Conservation (phyloP, 345 rosid genomes). For the Jatropha curcas region DNA sequence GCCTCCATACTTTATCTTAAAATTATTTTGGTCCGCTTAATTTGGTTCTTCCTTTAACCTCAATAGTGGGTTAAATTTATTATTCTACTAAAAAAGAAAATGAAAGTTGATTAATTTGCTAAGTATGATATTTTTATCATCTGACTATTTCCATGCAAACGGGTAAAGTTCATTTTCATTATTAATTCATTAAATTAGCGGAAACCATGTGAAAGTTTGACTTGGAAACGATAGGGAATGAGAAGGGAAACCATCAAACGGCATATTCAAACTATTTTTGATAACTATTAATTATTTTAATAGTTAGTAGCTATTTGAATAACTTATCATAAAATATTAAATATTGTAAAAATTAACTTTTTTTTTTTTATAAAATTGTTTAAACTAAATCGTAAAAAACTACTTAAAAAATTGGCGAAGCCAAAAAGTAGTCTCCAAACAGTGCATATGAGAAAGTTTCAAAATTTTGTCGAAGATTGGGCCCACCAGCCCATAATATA, state of each 20-base stretch:
- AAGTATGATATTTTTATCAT: not conserved
- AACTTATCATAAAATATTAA: no score
- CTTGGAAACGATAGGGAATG: conserved; percentile 13
- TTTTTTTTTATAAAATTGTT: no score
- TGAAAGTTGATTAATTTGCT: not conserved
- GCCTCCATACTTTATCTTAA: conserved; percentile 1
- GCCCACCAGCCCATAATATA: conserved; percentile 22
- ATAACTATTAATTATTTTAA: no score
- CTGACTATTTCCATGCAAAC: not conserved
- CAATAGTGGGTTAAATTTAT: not conserved
- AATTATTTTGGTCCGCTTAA: not conserved
- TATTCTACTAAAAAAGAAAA: not conserved
- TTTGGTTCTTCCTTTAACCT: not conserved
- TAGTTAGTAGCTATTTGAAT: no score
- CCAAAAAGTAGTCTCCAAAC: not conserved
- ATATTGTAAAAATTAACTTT: no score
- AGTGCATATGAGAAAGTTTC: conserved; percentile 29
- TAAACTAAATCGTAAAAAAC: no score
- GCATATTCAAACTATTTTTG: no score
- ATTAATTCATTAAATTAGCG: not conserved
- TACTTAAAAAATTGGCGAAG: no score
- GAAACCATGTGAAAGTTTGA: not conserved
- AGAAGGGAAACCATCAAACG: no score
- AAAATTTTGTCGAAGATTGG: conserved; percentile 23
- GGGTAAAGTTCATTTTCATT: not conserved